A percentile compares a stretch with the other conserved stretches of the same genome.
Conservation (phyloP, 805 yeast genomes). For the Ogataea paraovalis region DNA sequence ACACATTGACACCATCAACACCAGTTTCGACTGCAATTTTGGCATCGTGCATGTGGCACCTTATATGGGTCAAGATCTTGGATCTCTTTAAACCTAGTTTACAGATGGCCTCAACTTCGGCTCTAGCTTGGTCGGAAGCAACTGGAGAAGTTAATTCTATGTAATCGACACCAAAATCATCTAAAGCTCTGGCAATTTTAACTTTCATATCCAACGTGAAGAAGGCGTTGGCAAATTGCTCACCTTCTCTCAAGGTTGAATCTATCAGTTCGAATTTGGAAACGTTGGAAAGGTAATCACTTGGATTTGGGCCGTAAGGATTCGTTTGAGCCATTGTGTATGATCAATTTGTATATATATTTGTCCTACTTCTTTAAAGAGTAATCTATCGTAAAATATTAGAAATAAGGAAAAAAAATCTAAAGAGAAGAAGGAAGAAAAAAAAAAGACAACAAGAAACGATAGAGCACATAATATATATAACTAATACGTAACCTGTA, state of each 20-base stretch:
- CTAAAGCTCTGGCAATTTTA: slow-evolving; percentile 56
- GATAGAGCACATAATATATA: neutral
- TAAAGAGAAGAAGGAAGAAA: neutral
- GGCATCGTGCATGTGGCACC: slow-evolving; percentile 62
- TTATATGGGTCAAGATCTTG: slow-evolving; percentile 54
- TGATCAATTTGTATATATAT: neutral
- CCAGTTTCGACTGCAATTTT: slow-evolving; percentile 59
- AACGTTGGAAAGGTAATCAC: slow-evolving; percentile 54
- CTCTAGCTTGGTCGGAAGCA: slow-evolving; percentile 54
- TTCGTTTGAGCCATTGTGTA: slow-evolving; percentile 28
- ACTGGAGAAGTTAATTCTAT: slow-evolving; percentile 59
- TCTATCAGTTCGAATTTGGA: slow-evolving; percentile 50
- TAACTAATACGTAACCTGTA: neutral
- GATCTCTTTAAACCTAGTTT: slow-evolving; percentile 52
- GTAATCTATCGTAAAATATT: neutral
- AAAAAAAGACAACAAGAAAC: neutral
- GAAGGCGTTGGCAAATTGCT: slow-evolving; percentile 61
- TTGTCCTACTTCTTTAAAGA: neutral
- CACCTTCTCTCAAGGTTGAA: slow-evolving; percentile 60
- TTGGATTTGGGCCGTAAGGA: slow-evolving; percentile 58
- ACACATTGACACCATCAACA: slow-evolving; percentile 60
- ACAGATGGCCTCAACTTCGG: slow-evolving; percentile 56
- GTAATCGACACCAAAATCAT: slow-evolving; percentile 59
- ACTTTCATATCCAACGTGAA: slow-evolving; percentile 53
- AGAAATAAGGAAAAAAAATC: neutral